Base-by-base conservation (phyloP, 441 rosid genomes). In the Gossypium lobatum region DNA sequence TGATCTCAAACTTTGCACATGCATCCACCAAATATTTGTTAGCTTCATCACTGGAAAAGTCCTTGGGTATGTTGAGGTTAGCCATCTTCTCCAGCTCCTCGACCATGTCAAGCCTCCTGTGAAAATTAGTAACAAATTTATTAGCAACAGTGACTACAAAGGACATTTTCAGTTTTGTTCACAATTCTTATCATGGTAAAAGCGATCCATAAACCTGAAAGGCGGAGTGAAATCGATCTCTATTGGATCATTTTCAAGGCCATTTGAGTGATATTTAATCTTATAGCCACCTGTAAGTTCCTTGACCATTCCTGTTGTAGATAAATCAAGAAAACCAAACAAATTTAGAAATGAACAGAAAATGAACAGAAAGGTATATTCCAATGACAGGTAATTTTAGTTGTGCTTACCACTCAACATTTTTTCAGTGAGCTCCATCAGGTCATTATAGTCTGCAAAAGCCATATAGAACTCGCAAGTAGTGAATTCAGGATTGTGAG, bases 401-500 rank as follows among this genome's bases (percentile, higher is more conserved):
- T 57, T 9, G 20, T 9, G 20, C 88, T 81, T 82, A 85, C 98
- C 98, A 68, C 98, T 93, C 76, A 93, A 70, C 92, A 93, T 75
- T 52, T 78, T 62, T 84, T 93, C 98, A 9, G 95, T 90, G 55
- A 93, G 89, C 23, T 81, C 77, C 96, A 93, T 93, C 82, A 93
- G 53, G 79, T 93, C 97, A 66, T 93, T 75, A 81, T 93, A 93
- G 80, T 93, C 97, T 0, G 95, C 96, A 70, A 59, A 93, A 31
- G 97, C 98, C 98, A 93, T 93, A 74, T 93, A 93, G 79, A 93
- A 93, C 82, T 93, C 98, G 50, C 97, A 93, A 60, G 96, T 92
- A 62, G 98, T 93, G 79, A 93, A 93, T 84, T 93, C 98, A 3
- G 96, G 97, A 76, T 92, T 92, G 75, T 92, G 96, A 18, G 97